Base-by-base conservation (phyloP, 768 basidiomycete species). In the Lactarius evosmus region DNA sequence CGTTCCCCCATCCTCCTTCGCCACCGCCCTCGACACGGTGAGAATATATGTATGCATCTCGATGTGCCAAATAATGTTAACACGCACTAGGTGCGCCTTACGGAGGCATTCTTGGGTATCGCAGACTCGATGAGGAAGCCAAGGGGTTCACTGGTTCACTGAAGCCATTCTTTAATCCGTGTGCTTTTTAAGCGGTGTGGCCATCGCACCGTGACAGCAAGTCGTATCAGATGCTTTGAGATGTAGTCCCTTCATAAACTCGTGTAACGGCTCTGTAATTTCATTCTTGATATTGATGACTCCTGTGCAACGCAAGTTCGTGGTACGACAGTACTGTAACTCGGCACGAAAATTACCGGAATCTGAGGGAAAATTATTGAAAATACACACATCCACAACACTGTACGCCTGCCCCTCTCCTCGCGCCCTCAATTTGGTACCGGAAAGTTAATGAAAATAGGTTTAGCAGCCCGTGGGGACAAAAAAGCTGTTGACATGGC, bases 51-150 rank as follows among this genome's bases (percentile, higher is more conserved):
- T 33, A 7, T 27, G n/a, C 38, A 38, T 16, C 29, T 50, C 8
- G 4, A 33, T 36, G 29, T 4, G 22, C 4, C 2, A 36, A 25
- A 8, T 25, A 33, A 29, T 36, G 5, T 16, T 58, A 27, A 58
- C 27, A 0, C n/a, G 0, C 12, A 41, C 0, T 65, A 85, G 83
- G 75, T 85, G 17, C 79, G 78, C 62, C 76, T 85, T 4, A 79
- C 84, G 0, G 76, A 85, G 67, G 80, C 84, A 1, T 86, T 86
- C 77, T 71, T 85, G 22, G 80, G 80, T 33, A 79, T 86, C 61
- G 83, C 84, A 1, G 82, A 84, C 60, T 84, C 85, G 1, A 69
- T 86, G 72, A 76, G 77, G 66, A 86, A 82, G 66, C 81, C 84
- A 4, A 73, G 84, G 63, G 85, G 80, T 1, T 76, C 79, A 12